phyloP scores from a whole-genome alignment of 2,329 filamentous ascomycete genomes.

The Exophiala oligosperma region DNA sequence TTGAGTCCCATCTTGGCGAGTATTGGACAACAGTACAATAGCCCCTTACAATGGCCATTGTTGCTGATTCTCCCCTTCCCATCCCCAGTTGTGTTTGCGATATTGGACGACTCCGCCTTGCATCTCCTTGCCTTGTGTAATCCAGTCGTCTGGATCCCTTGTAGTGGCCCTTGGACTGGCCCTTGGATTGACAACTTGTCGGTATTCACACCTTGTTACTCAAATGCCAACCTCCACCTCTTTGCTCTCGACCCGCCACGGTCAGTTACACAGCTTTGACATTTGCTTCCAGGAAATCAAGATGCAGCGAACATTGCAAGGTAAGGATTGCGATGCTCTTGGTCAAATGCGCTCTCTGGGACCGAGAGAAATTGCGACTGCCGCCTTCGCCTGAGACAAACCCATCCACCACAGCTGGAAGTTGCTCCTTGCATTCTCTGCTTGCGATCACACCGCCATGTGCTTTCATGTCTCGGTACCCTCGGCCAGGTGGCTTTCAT shows the following conservation, averaged over 20 bases:
- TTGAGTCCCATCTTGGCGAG: background rate
- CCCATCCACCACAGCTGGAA: no score
- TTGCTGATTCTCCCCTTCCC: background rate
- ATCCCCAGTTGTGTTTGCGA: constrained; percentile 6
- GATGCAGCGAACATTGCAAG: no score
- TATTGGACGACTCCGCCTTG: background rate
- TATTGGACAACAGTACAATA: background rate
- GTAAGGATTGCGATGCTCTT: no score
- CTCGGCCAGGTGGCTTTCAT: background rate
- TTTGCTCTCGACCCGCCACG: background rate
- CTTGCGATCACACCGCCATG: background rate
- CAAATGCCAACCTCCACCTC: background rate
- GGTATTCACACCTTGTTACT: background rate
- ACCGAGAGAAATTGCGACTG: no score
- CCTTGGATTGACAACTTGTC: no score
- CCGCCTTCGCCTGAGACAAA: no score
- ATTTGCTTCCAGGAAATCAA: background rate
- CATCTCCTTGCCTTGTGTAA: background rate
- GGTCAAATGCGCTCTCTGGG: no score
- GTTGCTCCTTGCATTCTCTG: background rate
- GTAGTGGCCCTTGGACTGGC: background rate
- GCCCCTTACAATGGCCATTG: background rate
- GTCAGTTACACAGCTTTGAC: background rate
- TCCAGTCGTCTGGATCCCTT: background rate
- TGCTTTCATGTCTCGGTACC: background rate